Conservation (phyloP, 352 stramenopile species). For the Pythium rishiriense region DNA sequence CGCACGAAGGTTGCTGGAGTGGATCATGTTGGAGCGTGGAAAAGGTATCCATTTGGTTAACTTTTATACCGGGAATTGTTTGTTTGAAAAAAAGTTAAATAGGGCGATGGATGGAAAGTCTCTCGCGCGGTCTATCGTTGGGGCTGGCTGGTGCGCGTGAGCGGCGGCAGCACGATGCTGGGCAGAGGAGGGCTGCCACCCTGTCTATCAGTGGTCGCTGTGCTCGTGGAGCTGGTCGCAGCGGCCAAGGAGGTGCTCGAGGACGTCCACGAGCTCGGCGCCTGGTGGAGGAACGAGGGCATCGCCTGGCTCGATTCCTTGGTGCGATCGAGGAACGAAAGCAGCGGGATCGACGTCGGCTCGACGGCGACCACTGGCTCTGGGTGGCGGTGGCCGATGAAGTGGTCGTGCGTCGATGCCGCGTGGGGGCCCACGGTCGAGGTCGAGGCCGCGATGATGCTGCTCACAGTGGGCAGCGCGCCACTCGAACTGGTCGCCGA, state of each 20-base stretch:
- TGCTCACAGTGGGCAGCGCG: slow-evolving; percentile 12
- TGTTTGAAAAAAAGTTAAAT: slow-evolving; percentile 25
- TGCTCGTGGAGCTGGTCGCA: neutral
- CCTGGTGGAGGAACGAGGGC: neutral
- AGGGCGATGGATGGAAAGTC: neutral
- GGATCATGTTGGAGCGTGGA: neutral
- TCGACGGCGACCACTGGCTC: slow-evolving; percentile 8
- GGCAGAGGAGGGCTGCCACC: slow-evolving; percentile 10
- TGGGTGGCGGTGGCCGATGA: slow-evolving; percentile 14
- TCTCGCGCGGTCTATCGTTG: slow-evolving; percentile 11
- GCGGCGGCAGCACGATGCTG: slow-evolving; percentile 28
- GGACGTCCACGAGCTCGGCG: slow-evolving; percentile 4
- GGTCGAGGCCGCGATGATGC: slow-evolving; percentile 5
- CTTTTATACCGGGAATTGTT: slow-evolving; percentile 17
- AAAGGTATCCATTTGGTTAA: neutral
- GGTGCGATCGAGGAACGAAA: slow-evolving; percentile 27
- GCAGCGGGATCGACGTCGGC: slow-evolving; percentile 25
- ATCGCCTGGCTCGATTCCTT: slow-evolving; percentile 13
- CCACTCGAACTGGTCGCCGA: neutral
- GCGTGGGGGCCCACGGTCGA: neutral
- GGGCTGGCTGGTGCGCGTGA: slow-evolving; percentile 21
- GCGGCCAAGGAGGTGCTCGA: neutral
- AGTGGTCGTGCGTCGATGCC: slow-evolving; percentile 10
- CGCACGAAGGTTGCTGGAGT: slow-evolving; percentile 15
- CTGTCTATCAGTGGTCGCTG: neutral